These are phyloP conservation scores for Penicillium paradoxum DNA, from an alignment of 495 filamentous ascomycete species.

Conservation along the genomic window DNA sequence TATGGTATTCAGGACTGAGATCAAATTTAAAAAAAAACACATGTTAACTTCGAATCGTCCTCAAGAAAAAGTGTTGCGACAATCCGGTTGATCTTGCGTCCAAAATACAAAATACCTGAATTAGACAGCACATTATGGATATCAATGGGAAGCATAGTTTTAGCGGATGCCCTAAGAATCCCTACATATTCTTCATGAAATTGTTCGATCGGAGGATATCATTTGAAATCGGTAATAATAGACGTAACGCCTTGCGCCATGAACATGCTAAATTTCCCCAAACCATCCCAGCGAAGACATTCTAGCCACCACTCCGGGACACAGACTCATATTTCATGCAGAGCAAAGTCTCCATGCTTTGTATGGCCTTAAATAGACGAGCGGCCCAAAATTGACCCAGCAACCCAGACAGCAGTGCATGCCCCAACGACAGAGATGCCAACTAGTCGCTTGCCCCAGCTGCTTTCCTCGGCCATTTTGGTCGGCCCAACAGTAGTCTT, in stretches of 20 bases:
- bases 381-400: conserved; percentile 47
- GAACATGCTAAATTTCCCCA: neutral
- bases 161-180: no score
- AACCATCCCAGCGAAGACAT: neutral
- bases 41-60: no score
- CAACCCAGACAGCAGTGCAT: conserved; percentile 62
- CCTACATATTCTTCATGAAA: no score
- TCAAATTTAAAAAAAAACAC: no score
- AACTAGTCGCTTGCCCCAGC: conserved; percentile 65
- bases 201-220: neutral
- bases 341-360: neutral
- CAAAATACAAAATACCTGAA: no score
- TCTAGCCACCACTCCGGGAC: neutral
- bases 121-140: no score
- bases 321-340: neutral
- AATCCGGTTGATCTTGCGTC: no score
- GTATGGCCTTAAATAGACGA: conserved; percentile 16
- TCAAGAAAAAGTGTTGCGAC: no score
- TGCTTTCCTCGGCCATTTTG: conserved; percentile 58
- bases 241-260: neutral
- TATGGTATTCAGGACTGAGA: no score
- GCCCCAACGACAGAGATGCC: conserved; percentile 61
- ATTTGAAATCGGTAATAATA: neutral
- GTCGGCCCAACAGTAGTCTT: conserved; percentile 50
- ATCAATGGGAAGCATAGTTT: no score